Percentiles rank a stretch among this genome's conserved stretches.
These are phyloP conservation scores for Fusarium tjaetaba DNA, from an alignment of 2,329 filamentous ascomycete species.

Conservation along the genomic window DNA sequence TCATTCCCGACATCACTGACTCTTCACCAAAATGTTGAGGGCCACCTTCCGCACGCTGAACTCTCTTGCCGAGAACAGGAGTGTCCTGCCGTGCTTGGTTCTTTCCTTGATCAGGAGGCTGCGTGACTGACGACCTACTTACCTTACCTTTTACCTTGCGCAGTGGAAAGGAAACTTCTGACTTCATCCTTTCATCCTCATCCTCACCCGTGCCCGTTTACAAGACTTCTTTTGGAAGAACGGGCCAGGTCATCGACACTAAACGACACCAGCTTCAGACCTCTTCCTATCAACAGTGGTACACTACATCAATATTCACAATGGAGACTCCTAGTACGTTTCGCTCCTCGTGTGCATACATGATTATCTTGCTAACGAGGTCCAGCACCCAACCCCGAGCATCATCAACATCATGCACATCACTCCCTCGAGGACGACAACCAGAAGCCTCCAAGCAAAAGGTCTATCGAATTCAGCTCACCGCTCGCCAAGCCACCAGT, in stretches of 20 bases:
- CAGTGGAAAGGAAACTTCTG: not conserved
- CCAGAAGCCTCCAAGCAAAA: constrained; percentile 19
- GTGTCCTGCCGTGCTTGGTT: not conserved
- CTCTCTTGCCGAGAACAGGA: not conserved
- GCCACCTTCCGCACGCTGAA: not conserved
- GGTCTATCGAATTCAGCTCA: constrained; percentile 5
- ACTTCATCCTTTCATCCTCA: constrained; percentile 2
- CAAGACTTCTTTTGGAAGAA: not conserved
- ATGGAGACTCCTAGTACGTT: constrained; percentile 39
- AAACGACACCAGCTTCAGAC: not conserved
- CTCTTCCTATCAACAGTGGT: not conserved
- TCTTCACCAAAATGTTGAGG: not conserved
- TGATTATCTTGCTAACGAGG: not conserved
- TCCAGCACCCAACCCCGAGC: constrained; percentile 5
- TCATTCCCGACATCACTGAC: not conserved
- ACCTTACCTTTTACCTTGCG: not conserved
- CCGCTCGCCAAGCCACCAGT: constrained; percentile 23
- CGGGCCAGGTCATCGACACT: not conserved
- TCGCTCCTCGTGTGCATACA: not conserved
- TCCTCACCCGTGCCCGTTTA: not conserved
- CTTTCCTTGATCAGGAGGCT: not conserved
- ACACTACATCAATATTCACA: not conserved
- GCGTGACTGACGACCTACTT: too few relatives aligned
- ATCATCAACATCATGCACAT: not conserved
- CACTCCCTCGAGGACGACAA: not conserved